Conservation (phyloP, 1,284 basidiomycete genomes). For the Earliella scabrosa region DNA sequence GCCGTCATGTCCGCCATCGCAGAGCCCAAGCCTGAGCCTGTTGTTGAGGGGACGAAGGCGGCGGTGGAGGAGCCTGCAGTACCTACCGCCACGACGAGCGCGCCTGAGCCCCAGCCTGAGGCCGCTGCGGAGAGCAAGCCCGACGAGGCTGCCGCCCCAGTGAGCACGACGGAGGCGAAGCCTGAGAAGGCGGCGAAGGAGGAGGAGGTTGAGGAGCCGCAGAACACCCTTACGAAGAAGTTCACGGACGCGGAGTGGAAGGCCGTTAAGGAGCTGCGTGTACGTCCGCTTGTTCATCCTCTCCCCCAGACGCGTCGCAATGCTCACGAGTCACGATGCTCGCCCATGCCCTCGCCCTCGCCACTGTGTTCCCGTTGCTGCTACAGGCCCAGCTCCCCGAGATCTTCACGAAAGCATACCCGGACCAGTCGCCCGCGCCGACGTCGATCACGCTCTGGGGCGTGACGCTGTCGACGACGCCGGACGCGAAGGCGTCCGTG, state of each 20-base stretch:
- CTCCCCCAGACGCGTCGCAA: not conserved
- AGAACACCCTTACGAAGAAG: constrained; percentile 67
- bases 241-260: constrained; percentile 74
- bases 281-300: constrained; percentile 29
- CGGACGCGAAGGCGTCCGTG: constrained; percentile 68
- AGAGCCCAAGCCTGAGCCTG: not conserved
- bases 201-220: constrained; percentile 49
- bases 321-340: too few relatives aligned
- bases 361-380: not conserved
- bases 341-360: not conserved
- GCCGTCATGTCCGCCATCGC: constrained; percentile 1
- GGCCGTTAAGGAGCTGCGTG: constrained; percentile 69
- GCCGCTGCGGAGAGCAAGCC: not conserved
- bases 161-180: not conserved
- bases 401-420: constrained; percentile 60
- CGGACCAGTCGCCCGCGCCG: constrained; percentile 47
- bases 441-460: constrained; percentile 67
- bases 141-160: not conserved
- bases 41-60: not conserved
- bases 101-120: not conserved
- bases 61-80: not conserved
- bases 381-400: constrained; percentile 57
- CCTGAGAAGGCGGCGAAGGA: constrained; percentile 10
- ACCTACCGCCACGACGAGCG: not conserved
- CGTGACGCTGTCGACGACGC: constrained; percentile 53